Evolutionary conservation across 2,329 filamentous ascomycete genomes (phyloP).

Genomic region (Fusarium sp.): DNA sequence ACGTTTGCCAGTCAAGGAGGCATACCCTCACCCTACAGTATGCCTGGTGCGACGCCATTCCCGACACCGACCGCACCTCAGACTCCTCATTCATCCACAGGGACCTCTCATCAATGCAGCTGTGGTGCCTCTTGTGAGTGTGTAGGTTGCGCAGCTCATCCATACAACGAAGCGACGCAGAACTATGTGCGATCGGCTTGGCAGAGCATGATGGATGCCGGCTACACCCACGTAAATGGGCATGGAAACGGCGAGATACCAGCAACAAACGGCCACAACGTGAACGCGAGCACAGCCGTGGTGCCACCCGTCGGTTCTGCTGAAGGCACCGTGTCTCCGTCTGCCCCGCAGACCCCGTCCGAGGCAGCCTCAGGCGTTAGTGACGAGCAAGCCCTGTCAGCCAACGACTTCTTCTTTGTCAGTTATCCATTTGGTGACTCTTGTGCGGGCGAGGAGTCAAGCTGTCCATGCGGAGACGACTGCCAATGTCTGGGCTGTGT

Average conservation of each 20-base stretch:
- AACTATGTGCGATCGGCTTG: slow-evolving; percentile 66
- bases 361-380: slow-evolving; percentile 60
- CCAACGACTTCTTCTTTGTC: slow-evolving; percentile 72
- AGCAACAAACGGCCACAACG: slow-evolving; percentile 33
- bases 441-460: slow-evolving; percentile 65
- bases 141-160: slow-evolving; percentile 77
- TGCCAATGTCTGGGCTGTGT: slow-evolving; percentile 71
- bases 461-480: slow-evolving; percentile 72
- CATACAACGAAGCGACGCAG: slow-evolving; percentile 75
- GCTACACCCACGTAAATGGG: slow-evolving; percentile 46
- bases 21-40: slow-evolving; percentile 49
- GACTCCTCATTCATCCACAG: slow-evolving; percentile 43
- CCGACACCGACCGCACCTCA: slow-evolving; percentile 31
- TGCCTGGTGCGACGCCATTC: slow-evolving; percentile 43
- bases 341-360: slow-evolving; percentile 62
- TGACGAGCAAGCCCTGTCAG: slow-evolving; percentile 67
- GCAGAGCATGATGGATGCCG: slow-evolving; percentile 57
- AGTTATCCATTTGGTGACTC: slow-evolving; percentile 65
- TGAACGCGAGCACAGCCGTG: slow-evolving; percentile 34
- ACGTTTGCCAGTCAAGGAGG: slow-evolving; percentile 55
- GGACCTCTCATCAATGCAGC: slow-evolving; percentile 64
- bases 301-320: slow-evolving; percentile 24
- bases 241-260: slow-evolving; percentile 43
- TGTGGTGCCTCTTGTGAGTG: slow-evolving; percentile 78
- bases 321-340: slow-evolving; percentile 56